Conservation (phyloP, 257 asterid species). For the Datura wrightii region DNA sequence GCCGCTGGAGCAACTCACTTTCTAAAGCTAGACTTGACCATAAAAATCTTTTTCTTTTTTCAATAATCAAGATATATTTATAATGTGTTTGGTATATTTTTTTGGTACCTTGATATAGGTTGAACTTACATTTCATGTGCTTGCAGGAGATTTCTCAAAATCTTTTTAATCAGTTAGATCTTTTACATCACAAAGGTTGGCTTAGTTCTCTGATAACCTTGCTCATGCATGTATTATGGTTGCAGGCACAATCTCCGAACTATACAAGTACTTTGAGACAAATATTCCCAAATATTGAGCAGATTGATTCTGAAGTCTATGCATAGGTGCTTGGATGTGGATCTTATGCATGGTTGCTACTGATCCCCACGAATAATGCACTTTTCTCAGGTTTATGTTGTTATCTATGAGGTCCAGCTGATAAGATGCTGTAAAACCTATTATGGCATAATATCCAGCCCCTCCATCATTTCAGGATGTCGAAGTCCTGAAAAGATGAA, state of each 20-base stretch:
- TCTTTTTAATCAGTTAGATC: background rate
- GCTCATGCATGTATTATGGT: background rate
- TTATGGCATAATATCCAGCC: background rate
- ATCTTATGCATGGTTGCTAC: constrained; percentile 25
- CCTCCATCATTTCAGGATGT: constrained; percentile 14
- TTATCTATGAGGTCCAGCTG: constrained; percentile 15
- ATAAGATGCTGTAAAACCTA: constrained; percentile 9
- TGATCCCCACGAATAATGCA: background rate
- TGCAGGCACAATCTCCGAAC: constrained; percentile 76
- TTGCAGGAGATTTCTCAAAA: background rate
- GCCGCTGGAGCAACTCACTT: constrained; percentile 20
- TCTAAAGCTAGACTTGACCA: background rate
- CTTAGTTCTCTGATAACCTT: background rate
- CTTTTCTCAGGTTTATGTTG: background rate
- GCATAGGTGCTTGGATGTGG: constrained; percentile 40
- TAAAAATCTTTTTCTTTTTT: background rate
- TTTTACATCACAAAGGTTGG: background rate
- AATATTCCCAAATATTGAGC: constrained; percentile 78
- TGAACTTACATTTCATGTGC: constrained; percentile 11
- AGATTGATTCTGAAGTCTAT: constrained; percentile 77
- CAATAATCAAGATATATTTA: background rate
- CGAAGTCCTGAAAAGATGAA: constrained; percentile 2
- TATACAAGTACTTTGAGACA: constrained; percentile 66
- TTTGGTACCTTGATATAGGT: background rate
- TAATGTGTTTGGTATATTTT: background rate